These are phyloP conservation scores for Mimosa bimucronata DNA, from an alignment of 306 rosid genomes.

Conservation along the genomic window DNA sequence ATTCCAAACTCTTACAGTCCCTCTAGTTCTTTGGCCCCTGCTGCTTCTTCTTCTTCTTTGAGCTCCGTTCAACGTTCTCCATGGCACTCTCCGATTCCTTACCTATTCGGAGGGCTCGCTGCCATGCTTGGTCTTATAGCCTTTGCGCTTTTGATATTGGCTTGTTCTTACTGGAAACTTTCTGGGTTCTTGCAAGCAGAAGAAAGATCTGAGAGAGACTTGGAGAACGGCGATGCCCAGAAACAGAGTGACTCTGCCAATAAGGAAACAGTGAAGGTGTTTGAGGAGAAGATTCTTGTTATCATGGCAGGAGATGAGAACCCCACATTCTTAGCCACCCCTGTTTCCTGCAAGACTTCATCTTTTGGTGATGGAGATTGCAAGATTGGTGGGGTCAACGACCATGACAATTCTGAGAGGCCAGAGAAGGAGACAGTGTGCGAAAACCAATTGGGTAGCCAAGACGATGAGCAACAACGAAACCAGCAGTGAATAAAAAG, in stretches of 20 bases:
- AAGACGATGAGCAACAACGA: conserved; percentile 4
- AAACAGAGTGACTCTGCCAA: conserved; percentile 41
- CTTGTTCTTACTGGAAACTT: conserved; percentile 79
- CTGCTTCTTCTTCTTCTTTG: conserved; percentile 30
- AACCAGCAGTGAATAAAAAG: conserved; percentile 26
- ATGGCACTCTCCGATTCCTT: conserved; percentile 95
- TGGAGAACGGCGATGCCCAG: conserved; percentile 47
- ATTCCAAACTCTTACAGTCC: conserved; percentile 32
- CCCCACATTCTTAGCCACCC: conserved; percentile 88
- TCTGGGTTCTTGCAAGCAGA: conserved; percentile 33
- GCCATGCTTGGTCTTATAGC: conserved; percentile 85
- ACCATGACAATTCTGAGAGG: conserved; percentile 36
- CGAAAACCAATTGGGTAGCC: conserved; percentile 31
- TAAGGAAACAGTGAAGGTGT: conserved; percentile 43
- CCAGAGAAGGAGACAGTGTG: conserved; percentile 36
- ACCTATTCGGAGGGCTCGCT: conserved; percentile 83
- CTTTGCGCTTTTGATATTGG: conserved; percentile 76
- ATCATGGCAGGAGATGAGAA: conserved; percentile 85
- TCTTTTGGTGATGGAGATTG: conserved; percentile 1
- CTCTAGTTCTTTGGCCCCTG: conserved; percentile 21
- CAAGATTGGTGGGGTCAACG: neutral
- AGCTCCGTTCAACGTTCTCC: conserved; percentile 39
- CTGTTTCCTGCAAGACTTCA: conserved; percentile 42
- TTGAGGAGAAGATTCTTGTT: conserved; percentile 74
- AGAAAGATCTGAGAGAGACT: conserved; percentile 40